A percentile compares a stretch with the other conserved stretches of the same genome.
Evolutionary conservation across 257 asterid species (phyloP).

Genomic region (Ophiorrhiza pumila): DNA sequence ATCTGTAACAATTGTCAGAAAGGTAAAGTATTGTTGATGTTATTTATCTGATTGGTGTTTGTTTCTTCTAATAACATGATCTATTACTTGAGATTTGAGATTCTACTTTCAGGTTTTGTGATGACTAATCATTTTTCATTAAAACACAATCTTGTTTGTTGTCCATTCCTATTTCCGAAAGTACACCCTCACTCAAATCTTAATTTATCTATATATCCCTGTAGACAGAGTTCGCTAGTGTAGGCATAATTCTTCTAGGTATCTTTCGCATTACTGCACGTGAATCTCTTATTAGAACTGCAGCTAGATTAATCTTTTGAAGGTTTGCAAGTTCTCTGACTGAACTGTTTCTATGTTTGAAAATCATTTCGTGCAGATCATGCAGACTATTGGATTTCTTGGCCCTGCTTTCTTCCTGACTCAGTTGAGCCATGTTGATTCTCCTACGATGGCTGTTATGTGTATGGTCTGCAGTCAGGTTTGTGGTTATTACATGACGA

Average conservation of each 20-base stretch:
- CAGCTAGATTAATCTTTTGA: slow-evolving; percentile 6
- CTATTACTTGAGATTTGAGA: neutral
- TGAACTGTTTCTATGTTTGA: neutral
- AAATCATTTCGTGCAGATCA: slow-evolving; percentile 50
- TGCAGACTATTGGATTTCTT: slow-evolving; percentile 89
- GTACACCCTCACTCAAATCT: neutral
- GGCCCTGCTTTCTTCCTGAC: slow-evolving; percentile 93
- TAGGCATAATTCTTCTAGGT: neutral
- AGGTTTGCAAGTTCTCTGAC: slow-evolving; percentile 1
- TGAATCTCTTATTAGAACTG: neutral
- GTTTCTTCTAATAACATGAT: neutral
- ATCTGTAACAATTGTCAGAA: slow-evolving; percentile 72
- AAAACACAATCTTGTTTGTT: neutral
- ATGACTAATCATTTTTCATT: neutral
- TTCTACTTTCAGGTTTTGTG: neutral
- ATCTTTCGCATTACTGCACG: neutral
- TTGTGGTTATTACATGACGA: slow-evolving; percentile 9
- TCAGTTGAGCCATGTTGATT: slow-evolving; percentile 83
- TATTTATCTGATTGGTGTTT: neutral
- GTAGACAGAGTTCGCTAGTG: neutral
- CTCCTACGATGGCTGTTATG: slow-evolving; percentile 85
- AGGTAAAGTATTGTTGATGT: slow-evolving; percentile 37
- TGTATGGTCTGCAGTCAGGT: slow-evolving; percentile 99
- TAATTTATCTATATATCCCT: neutral
- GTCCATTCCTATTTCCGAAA: neutral